Conservation (phyloP, 805 yeast genomes). For the Ogataea corticis region DNA sequence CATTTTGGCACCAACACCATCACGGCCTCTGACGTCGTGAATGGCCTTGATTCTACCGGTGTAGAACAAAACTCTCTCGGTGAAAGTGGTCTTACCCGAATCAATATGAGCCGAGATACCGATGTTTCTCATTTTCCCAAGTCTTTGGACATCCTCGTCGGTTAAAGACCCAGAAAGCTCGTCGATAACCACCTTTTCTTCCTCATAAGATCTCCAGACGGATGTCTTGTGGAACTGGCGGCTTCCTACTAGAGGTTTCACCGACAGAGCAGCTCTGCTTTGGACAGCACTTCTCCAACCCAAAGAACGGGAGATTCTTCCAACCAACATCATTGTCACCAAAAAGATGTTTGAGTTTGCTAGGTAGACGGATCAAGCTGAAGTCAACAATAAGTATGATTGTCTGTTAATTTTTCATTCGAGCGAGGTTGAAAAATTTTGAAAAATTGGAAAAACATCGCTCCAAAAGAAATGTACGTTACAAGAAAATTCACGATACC, state of each 20-base stretch:
- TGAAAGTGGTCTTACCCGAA: slow-evolving; percentile 96
- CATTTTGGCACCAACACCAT: slow-evolving; percentile 98
- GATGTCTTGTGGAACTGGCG: slow-evolving; percentile 38
- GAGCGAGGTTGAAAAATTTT: slow-evolving; percentile 1
- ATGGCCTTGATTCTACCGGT: slow-evolving; percentile 97
- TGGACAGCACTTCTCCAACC: slow-evolving; percentile 1
- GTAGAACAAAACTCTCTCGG: slow-evolving; percentile 93
- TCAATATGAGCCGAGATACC: slow-evolving; percentile 99
- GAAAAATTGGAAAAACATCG: not conserved
- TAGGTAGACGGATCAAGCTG: no score
- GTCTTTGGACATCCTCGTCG: slow-evolving; percentile 50
- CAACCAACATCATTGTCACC: not conserved
- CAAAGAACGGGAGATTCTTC: slow-evolving; percentile 2
- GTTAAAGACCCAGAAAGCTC: slow-evolving; percentile 50
- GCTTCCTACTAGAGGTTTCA: not conserved
- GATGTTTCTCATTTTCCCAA: slow-evolving; percentile 77
- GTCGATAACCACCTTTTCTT: slow-evolving; percentile 70
- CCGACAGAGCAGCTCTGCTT: not conserved
- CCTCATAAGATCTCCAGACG: slow-evolving; percentile 53
- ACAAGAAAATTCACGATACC: not conserved
- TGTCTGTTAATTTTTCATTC: not conserved
- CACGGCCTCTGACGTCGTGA: slow-evolving; percentile 96
- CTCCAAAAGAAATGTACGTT: not conserved
- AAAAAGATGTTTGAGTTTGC: not conserved
- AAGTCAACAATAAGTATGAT: not conserved